Evolutionary conservation across 768 basidiomycete genomes (phyloP).

Genomic region (Cubamyces lactineus): DNA sequence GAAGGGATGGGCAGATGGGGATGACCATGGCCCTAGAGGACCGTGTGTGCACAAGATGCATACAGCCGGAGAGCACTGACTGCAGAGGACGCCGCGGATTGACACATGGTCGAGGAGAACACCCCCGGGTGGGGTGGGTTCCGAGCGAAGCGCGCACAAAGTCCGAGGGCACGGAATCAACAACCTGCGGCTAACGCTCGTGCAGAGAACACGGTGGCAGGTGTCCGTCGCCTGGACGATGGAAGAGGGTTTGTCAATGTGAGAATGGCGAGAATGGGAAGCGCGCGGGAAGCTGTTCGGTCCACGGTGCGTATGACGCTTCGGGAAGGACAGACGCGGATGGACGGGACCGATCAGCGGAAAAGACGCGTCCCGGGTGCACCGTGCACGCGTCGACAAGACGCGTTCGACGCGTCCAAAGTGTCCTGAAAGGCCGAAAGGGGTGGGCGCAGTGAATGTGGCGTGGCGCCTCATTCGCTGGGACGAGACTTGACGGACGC

Average conservation of each 20-base stretch:
- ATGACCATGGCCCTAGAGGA: neutral
- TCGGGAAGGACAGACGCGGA: slow-evolving; percentile 18
- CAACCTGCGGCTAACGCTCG: slow-evolving; percentile 1
- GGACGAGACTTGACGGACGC: neutral
- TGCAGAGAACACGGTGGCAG: slow-evolving; percentile 17
- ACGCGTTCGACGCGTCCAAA: slow-evolving; percentile 10
- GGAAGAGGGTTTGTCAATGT: slow-evolving; percentile 7
- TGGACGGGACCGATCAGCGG: slow-evolving; percentile 25
- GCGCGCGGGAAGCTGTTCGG: slow-evolving; percentile 18
- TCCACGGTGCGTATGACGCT: slow-evolving; percentile 6
- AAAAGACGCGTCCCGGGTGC: slow-evolving; percentile 15
- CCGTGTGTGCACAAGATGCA: neutral
- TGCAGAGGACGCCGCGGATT: neutral
- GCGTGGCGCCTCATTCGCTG: too few relatives aligned
- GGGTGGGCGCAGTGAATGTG: too few relatives aligned
- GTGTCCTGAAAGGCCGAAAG: neutral
- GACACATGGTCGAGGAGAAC: slow-evolving; percentile 5
- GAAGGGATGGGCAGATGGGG: too few relatives aligned
- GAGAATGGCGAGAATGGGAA: slow-evolving; percentile 6
- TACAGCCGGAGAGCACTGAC: neutral
- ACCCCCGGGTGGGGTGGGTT: slow-evolving; percentile 1
- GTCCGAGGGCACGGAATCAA: slow-evolving; percentile 16
- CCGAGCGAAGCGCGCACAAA: slow-evolving; percentile 15
- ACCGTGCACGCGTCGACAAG: neutral
- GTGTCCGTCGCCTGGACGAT: slow-evolving; percentile 26